These are phyloP conservation scores for Nectriaceae sp. DNA, from an alignment of 2,329 filamentous ascomycete species.

Conservation along the genomic window DNA sequence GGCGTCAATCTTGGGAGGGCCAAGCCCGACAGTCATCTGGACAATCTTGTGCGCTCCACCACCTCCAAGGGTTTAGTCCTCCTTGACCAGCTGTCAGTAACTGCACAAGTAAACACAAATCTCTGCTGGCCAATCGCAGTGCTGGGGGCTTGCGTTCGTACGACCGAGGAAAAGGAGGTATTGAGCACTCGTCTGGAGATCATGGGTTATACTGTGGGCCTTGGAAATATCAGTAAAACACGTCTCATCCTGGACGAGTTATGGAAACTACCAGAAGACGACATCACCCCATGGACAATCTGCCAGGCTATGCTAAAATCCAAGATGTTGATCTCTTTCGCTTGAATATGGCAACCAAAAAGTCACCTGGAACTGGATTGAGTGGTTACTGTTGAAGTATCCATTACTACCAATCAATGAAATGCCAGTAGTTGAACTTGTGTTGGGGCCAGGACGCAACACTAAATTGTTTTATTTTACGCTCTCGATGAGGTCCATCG, in stretches of 20 bases:
- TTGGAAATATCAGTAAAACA: conserved; percentile 40
- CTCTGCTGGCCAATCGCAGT: conserved; percentile 28
- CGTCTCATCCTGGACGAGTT: conserved; percentile 36
- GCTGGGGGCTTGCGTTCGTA: conserved; percentile 23
- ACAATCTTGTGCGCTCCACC: conserved; percentile 7
- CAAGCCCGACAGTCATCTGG: not conserved
- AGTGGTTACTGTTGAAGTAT: too few species aligned
- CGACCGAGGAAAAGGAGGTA: conserved; percentile 33
- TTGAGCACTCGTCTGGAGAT: conserved; percentile 26
- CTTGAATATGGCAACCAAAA: too few species aligned
- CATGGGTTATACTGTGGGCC: conserved; percentile 31
- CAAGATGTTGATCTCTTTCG: conserved; percentile 44
- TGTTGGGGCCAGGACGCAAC: too few species aligned
- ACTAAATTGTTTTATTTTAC: too few species aligned
- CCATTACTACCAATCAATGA: too few species aligned
- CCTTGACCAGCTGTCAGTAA: conserved; percentile 19
- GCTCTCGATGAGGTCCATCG: too few species aligned
- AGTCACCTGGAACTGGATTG: too few species aligned
- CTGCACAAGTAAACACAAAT: conserved; percentile 27
- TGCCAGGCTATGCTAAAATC: conserved; percentile 40
- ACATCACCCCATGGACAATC: conserved; percentile 37
- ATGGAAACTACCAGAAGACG: conserved; percentile 30
- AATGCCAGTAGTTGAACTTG: too few species aligned
- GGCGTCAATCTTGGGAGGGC: not conserved
- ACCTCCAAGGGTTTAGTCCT: too few species aligned